Evolutionary conservation across 2,329 filamentous ascomycete genomes (phyloP).

Genomic region (Camptophora hylomeconis): DNA sequence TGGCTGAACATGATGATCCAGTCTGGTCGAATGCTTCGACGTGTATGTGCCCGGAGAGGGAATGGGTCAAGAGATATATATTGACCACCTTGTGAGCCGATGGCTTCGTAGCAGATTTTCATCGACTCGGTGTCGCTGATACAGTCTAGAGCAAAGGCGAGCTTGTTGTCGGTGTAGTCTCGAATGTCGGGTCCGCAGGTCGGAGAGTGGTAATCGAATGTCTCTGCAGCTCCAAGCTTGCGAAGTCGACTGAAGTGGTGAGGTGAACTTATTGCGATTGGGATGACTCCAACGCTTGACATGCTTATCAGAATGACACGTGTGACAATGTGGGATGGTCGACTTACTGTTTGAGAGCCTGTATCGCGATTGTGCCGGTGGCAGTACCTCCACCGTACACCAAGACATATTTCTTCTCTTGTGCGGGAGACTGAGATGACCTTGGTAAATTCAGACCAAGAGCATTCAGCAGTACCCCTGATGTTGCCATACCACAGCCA

Average conservation of each 20-base stretch:
- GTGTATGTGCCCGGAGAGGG: constrained; percentile 22
- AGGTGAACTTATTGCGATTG: constrained; percentile 26
- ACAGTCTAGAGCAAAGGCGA: constrained; percentile 26
- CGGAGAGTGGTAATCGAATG: constrained; percentile 34
- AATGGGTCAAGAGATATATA: constrained; percentile 20
- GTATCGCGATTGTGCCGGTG: constrained; percentile 30
- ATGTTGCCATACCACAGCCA: constrained; percentile 18
- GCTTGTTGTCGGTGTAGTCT: constrained; percentile 22
- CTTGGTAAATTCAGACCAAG: constrained; percentile 1
- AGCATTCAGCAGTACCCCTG: no score
- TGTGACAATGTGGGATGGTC: no score
- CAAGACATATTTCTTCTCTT: constrained; percentile 24
- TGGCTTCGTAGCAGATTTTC: constrained; percentile 22
- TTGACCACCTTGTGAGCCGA: constrained; percentile 18
- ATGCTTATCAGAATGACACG: constrained; percentile 5
- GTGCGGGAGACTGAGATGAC: no score
- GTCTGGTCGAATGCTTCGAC: constrained; percentile 17
- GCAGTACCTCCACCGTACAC: constrained; percentile 33
- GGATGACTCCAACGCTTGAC: constrained; percentile 22
- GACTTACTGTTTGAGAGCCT: constrained; percentile 26
- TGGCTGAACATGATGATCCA: constrained; percentile 24
- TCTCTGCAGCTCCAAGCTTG: constrained; percentile 29
- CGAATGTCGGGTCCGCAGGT: constrained; percentile 21
- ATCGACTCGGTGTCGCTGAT: constrained; percentile 20
- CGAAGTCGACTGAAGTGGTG: constrained; percentile 33